Percentiles rank a stretch among this genome's conserved stretches.
Evolutionary conservation across 306 rosid genomes (phyloP).

Genomic region (Datisca glomerata): DNA sequence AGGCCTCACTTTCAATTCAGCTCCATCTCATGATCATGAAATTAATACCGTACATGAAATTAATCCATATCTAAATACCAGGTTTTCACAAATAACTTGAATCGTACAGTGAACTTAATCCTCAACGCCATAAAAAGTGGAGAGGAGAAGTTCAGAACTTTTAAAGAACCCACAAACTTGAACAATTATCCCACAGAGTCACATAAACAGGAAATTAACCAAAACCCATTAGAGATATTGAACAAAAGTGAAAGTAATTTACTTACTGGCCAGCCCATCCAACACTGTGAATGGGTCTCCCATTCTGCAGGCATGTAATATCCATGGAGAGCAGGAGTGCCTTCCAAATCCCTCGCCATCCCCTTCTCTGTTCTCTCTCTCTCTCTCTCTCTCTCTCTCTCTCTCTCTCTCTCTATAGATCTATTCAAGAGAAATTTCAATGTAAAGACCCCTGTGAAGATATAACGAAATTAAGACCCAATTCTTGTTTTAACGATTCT

Average conservation of each 20-base stretch:
- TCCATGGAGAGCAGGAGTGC: constrained; percentile 34
- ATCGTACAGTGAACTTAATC: background rate
- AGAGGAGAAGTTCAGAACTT: background rate
- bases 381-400: no score
- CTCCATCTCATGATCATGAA: no score
- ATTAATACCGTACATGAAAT: no score
- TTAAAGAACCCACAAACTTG: background rate
- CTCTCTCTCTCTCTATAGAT: no score
- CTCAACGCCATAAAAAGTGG: background rate
- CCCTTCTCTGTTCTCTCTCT: no score
- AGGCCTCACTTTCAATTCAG: no score
- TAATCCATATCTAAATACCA: no score
- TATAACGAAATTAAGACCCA: no score
- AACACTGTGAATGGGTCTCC: constrained; percentile 67
- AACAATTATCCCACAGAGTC: background rate
- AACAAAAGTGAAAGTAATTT: background rate
- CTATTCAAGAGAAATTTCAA: no score
- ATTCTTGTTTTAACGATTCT: no score
- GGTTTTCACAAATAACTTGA: background rate
- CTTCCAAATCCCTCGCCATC: constrained; percentile 28
- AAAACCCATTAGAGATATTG: background rate
- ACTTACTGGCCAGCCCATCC: constrained; percentile 99
- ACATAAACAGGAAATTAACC: background rate
- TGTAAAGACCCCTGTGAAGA: no score
- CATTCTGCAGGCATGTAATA: constrained; percentile 89